Conservation (phyloP, 208 protist genomes). For the Leishmania arabica region DNA sequence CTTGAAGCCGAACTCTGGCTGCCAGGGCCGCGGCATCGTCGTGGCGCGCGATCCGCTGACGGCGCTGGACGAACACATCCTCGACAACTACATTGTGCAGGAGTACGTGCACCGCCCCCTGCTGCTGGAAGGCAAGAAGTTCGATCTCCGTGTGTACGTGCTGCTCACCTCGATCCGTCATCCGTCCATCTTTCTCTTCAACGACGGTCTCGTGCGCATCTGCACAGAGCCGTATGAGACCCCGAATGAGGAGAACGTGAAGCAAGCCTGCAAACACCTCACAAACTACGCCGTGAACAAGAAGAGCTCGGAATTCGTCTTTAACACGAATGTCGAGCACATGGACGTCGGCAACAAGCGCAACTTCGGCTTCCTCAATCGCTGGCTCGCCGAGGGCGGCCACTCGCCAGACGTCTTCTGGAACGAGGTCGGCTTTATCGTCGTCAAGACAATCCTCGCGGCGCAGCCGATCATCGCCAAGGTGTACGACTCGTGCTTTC, state of each 20-base stretch:
- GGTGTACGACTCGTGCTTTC: conserved; percentile 94
- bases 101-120: conserved; percentile 93
- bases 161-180: conserved; percentile 90
- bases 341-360: conserved; percentile 92
- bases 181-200: conserved; percentile 91
- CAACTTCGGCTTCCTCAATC: conserved; percentile 90
- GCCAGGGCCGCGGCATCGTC: conserved; percentile 94
- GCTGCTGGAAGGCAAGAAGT: conserved; percentile 94
- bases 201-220: conserved; percentile 95
- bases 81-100: conserved; percentile 93
- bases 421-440: conserved; percentile 71
- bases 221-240: conserved; percentile 92
- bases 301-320: conserved; percentile 88
- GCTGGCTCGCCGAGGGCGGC: conserved; percentile 70
- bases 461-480: conserved; percentile 89
- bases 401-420: conserved; percentile 70
- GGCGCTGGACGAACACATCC: conserved; percentile 63
- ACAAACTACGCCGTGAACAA: conserved; percentile 99
- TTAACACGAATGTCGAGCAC: conserved; percentile 80
- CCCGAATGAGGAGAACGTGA: conserved; percentile 77
- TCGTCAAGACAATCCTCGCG: conserved; percentile 94
- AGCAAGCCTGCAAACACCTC: conserved; percentile 94
- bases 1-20: conserved; percentile 93
- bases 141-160: conserved; percentile 97
- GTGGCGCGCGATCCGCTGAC: conserved; percentile 88